Evolutionary conservation across 139 green algal species (phyloP).

Genomic region (Coccomyxa sp.): DNA sequence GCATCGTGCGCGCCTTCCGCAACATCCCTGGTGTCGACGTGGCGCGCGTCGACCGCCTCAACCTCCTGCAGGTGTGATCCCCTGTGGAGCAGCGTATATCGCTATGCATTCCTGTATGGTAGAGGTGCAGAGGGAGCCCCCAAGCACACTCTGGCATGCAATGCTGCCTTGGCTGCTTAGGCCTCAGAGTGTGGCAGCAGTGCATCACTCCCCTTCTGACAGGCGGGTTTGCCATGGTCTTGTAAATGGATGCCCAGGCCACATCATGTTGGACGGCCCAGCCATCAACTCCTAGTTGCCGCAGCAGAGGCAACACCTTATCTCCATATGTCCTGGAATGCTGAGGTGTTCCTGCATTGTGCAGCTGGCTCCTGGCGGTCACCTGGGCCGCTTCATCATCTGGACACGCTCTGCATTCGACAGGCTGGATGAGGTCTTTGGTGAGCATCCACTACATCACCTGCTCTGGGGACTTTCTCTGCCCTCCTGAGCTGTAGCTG

Average conservation of each 20-base stretch:
- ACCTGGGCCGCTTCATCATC: slow-evolving; percentile 96
- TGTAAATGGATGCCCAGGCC: too few relatives aligned
- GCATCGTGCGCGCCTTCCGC: slow-evolving; percentile 88
- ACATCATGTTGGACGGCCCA: too few relatives aligned
- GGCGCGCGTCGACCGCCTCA: slow-evolving; percentile 81
- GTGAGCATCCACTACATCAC: slow-evolving; percentile 4
- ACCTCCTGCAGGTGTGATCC: slow-evolving; percentile 85
- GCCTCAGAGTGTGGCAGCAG: too few relatives aligned
- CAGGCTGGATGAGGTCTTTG: slow-evolving; percentile 89
- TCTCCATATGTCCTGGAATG: too few relatives aligned
- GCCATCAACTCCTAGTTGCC: too few relatives aligned
- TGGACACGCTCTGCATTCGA: slow-evolving; percentile 97
- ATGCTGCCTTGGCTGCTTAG: not conserved
- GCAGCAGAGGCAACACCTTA: too few relatives aligned
- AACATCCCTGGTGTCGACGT: slow-evolving; percentile 97
- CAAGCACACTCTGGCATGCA: not conserved
- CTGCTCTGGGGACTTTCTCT: not conserved
- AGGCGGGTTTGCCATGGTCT: too few relatives aligned
- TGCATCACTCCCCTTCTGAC: too few relatives aligned
- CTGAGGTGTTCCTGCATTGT: too few relatives aligned
- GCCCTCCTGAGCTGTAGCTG: too few relatives aligned
- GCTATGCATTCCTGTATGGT: not conserved
- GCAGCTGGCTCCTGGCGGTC: slow-evolving; percentile 95
- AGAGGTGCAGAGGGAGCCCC: too few relatives aligned
- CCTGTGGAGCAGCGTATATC: too few relatives aligned